These are phyloP conservation scores for Trametes sanguinea DNA, from an alignment of 768 basidiomycete species.

Conservation along the genomic window DNA sequence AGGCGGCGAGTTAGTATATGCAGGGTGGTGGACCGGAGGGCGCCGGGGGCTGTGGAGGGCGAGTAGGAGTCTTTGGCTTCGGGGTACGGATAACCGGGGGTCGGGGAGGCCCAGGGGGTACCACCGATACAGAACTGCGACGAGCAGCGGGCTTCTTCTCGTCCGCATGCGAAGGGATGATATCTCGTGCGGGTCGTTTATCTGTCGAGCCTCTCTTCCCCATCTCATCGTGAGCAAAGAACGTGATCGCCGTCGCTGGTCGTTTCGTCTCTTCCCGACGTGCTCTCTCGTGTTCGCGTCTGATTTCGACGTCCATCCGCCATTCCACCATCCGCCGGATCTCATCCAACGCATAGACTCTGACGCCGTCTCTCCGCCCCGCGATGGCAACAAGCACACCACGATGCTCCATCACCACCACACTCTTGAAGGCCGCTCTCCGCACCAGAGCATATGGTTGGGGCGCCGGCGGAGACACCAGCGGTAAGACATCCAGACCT, in stretches of 20 bases:
- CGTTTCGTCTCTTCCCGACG: conserved; percentile 70
- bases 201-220: conserved; percentile 48
- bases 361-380: conserved; percentile 80
- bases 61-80: conserved; percentile 19
- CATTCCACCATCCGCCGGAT: conserved; percentile 85
- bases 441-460: conserved; percentile 84
- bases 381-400: conserved; percentile 91
- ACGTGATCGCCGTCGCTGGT: conserved; percentile 25
- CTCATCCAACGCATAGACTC: conserved; percentile 87
- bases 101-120: conserved; percentile 22
- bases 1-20: conserved; percentile 47
- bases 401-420: conserved; percentile 92
- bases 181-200: conserved; percentile 10
- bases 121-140: conserved; percentile 27
- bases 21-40: conserved; percentile 66
- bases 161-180: conserved; percentile 12
- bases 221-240: conserved; percentile 46
- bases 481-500: conserved; percentile 83
- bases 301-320: conserved; percentile 79
- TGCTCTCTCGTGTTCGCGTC: conserved; percentile 72
- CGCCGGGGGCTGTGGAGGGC: conserved; percentile 14
- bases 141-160: conserved; percentile 25
- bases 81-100: conserved; percentile 16
- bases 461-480: conserved; percentile 69
- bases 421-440: conserved; percentile 78